Base-by-base conservation (phyloP, 2,329 filamentous ascomycete species). In the Zymoseptoria pseudotritici region DNA sequence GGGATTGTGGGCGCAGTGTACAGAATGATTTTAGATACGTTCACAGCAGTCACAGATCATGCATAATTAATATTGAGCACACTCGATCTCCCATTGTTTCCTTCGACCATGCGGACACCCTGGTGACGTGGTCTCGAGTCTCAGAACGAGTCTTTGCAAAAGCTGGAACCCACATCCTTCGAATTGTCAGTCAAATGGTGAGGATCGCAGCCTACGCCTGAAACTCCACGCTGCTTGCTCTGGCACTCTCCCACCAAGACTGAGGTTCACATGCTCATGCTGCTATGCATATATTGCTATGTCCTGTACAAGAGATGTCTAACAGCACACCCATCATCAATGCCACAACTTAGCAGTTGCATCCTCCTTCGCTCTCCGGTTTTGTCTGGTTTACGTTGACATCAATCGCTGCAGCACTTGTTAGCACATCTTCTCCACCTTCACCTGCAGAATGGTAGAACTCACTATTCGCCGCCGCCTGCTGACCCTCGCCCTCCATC, bases 401-500 rank as follows among this genome's bases (percentile, higher is more conserved):
- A 64, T 74, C 72, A 62, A 74, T 74, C 55, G 70, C 71, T 73
- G 61, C 21, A 26, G 20, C 10, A 51, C 13, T 31, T n/a, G 61
- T 70, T 57, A 70, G 67, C 57, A 61, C 22, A 53, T 49, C 6
- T 26, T 24, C 53, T 57, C 55, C 8, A 4, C 17, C n/a, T 51
- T 20, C 8, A 5, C 19, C 26, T 19, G n/a, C 13, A 36, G 13
- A 11, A 57, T 17, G 49, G 19, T 50, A 1, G 3, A 17, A 84
- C 88, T 71, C 80, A 94, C 90, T 96, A 78, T 93, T 90, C 75
- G 80, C 84, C 67, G 90, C 87, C 61, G 86, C 86, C 68, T 88
- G 86, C 68, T 87, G 86, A 66, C 91, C 89, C 67, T 91, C 87
- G 13, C 91, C 91, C 76, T 99, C 94, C 94, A 99, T 97, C 21